Evolutionary conservation across 345 rosid species (phyloP), one percentile per base, ranked within the genome.

Genomic region (Ailanthus altissimus): DNA sequence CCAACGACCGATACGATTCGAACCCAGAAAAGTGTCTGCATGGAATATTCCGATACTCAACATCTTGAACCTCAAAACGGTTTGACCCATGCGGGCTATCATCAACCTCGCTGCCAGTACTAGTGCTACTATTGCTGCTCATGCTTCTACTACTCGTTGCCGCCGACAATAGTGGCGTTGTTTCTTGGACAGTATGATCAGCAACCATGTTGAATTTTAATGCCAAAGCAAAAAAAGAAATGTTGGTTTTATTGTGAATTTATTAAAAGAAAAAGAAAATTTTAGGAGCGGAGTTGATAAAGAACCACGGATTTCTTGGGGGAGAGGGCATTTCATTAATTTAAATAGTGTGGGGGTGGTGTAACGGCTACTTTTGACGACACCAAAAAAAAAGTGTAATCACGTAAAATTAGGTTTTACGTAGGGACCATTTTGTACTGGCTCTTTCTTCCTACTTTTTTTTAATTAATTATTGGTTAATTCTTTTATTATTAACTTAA

Each of bases 361-460:
- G 81, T 72, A 90, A 92, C 98, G 97, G 98, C 92, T 92, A 93
- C 81, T 87, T n/a, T 90, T 84, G 92, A 90, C 21, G 65, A 73
- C 80, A 47, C 68, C 3, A 32, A 32, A 32, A 3, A 32, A 80
- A 11, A 77, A 75, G 58, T 78, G 82, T 12, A 65, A 14, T 45
- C 67, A 69, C 1, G 61, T 28, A 76, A 78, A 32, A 47, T 26
- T 75, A 72, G 36, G 76, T 75, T 58, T 65, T 77, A 3, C 0
- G 78, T 76, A 15, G 76, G 75, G 53, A 23, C 75, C 25, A 20
- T 5, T 0, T 6, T 2, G 4, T 38, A 54, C 21, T 21, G 63
- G 51, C 20, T 56, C 51, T 38, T 18, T 58, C 50, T 15, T 23
- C 10, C n/a, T 63, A 2, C 3, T 7, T 53, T 16, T 18, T 4